Conservation (phyloP, 2,329 filamentous ascomycete genomes). For the Aspergillus quadrilineatus region DNA sequence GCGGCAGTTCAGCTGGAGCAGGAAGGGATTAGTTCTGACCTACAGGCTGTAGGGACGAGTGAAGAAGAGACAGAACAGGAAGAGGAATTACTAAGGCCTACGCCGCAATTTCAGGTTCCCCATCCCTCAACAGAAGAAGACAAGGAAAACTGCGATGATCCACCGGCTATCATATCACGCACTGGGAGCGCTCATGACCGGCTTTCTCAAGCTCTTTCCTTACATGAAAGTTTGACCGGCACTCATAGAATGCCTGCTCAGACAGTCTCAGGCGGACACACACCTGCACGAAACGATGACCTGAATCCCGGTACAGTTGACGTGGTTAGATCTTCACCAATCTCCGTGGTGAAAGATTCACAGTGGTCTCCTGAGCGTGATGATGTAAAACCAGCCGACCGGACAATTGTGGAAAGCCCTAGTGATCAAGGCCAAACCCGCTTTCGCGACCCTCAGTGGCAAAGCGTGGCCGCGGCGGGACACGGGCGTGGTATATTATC, state of each 20-base stretch:
- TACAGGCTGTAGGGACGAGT: slow-evolving; percentile 29
- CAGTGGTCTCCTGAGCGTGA: slow-evolving; percentile 31
- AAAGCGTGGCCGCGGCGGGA: slow-evolving; percentile 14
- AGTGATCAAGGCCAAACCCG: neutral
- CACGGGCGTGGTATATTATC: slow-evolving; percentile 18
- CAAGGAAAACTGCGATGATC: slow-evolving; percentile 46
- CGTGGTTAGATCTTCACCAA: slow-evolving; percentile 30
- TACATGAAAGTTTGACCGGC: slow-evolving; percentile 24
- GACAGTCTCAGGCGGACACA: slow-evolving; percentile 1
- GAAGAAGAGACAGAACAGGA: slow-evolving; percentile 51
- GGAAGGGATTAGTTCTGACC: slow-evolving; percentile 20
- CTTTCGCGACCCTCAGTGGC: slow-evolving; percentile 3
- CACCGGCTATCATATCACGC: slow-evolving; percentile 27
- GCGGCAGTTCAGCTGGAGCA: slow-evolving; percentile 16
- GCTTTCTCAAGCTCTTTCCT: slow-evolving; percentile 38
- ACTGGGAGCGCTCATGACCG: slow-evolving; percentile 38
- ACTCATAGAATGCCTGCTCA: slow-evolving; percentile 9
- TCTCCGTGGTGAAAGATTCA: slow-evolving; percentile 38
- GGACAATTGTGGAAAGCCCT: neutral
- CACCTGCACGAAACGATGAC: slow-evolving; percentile 2
- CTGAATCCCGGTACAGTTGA: slow-evolving; percentile 13
- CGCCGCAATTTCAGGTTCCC: slow-evolving; percentile 29
- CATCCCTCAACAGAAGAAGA: slow-evolving; percentile 43
- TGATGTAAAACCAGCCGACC: slow-evolving; percentile 9
- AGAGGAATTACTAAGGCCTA: slow-evolving; percentile 34